A percentile compares a stretch with the other conserved stretches of the same genome.
Conservation (phyloP, 2,329 filamentous ascomycete genomes). For the Ceratocystis variospora region DNA sequence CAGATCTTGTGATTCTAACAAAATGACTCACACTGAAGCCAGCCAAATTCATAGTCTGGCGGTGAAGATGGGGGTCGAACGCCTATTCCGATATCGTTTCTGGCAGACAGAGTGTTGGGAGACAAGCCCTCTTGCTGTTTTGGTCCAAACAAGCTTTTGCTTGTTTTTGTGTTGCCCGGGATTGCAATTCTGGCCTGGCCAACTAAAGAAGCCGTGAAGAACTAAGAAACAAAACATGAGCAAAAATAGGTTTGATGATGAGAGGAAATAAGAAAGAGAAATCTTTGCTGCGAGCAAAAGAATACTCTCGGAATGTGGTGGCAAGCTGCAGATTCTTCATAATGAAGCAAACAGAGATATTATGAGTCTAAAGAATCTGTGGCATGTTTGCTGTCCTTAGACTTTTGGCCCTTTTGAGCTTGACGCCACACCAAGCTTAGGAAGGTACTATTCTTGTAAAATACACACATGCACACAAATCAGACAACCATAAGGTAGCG, state of each 20-base stretch:
- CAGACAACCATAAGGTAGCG: neutral
- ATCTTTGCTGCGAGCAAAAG: neutral
- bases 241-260: neutral
- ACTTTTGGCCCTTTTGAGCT: neutral
- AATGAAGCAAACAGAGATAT: neutral
- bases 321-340: neutral
- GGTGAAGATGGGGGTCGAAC: neutral
- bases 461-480: neutral
- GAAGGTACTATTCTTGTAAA: neutral
- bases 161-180: neutral
- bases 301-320: neutral
- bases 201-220: neutral
- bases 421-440: neutral
- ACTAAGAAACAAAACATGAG: neutral
- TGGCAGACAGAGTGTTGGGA: neutral
- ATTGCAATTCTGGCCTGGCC: neutral
- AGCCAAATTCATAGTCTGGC: neutral
- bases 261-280: no score
- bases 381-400: neutral
- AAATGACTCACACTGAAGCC: neutral
- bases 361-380: neutral
- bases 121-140: neutral
- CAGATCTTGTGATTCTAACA: neutral
- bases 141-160: neutral
- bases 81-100: neutral